phyloP scores from a whole-genome alignment of 78 protist species.

The Capsaspora owczarzaki region DNA sequence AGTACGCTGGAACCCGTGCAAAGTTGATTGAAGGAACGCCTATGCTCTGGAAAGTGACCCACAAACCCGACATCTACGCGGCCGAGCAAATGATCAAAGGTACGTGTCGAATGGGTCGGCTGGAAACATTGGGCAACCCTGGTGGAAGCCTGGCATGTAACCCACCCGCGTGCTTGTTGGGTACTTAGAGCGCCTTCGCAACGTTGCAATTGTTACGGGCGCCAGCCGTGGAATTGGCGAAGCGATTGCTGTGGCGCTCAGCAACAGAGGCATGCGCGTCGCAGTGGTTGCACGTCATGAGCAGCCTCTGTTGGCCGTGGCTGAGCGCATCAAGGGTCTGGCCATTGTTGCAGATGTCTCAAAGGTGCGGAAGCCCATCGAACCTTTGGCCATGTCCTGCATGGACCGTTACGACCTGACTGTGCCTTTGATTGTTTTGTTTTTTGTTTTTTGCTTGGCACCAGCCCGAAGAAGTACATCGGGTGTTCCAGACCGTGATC shows the following conservation, averaged over 20 bases:
- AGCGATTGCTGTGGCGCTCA: neutral
- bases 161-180: too few relatives aligned
- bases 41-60: slow-evolving; percentile 1
- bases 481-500: neutral
- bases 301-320: neutral
- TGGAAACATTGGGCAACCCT: too few relatives aligned
- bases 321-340: neutral
- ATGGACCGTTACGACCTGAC: neutral
- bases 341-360: neutral
- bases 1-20: neutral
- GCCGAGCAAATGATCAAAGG: slow-evolving; percentile 10
- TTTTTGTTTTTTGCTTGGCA: neutral
- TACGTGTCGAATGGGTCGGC: neutral
- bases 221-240: neutral
- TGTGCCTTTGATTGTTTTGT: neutral
- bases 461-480: neutral
- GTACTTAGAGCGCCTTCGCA: neutral
- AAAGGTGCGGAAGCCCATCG: too few relatives aligned
- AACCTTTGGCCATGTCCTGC: too few relatives aligned
- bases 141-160: too few relatives aligned
- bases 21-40: neutral
- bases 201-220: slow-evolving; percentile 6
- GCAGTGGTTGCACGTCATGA: neutral
- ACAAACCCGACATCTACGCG: slow-evolving; percentile 5
- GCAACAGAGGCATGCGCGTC: neutral